Conservation (phyloP, 1,139 yeast genomes). For the Suhomyces kunorum region DNA sequence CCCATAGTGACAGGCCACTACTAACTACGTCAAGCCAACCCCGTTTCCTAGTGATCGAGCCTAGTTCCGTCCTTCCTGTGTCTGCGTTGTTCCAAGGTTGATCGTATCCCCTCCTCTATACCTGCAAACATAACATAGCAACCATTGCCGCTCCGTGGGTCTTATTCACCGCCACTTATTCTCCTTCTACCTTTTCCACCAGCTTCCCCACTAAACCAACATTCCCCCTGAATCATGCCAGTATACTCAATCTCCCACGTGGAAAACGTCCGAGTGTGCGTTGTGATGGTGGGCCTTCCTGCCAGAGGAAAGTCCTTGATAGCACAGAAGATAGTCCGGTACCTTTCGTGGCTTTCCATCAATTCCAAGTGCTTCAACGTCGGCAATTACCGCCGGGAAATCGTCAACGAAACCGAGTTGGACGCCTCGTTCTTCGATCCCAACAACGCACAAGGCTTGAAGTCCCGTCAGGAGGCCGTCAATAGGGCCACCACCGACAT, state of each 20-base stretch:
- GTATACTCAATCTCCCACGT: slow-evolving; percentile 72
- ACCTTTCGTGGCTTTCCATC: slow-evolving; percentile 88
- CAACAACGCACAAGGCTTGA: slow-evolving; percentile 61
- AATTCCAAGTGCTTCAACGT: slow-evolving; percentile 87
- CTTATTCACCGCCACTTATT: background rate
- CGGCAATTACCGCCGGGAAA: slow-evolving; percentile 74
- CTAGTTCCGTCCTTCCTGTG: background rate
- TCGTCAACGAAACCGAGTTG: slow-evolving; percentile 34
- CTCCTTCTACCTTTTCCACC: background rate
- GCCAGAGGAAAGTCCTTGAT: slow-evolving; percentile 78
- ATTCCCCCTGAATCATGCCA: slow-evolving; percentile 47
- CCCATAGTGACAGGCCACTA: background rate
- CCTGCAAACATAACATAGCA: too few relatives aligned
- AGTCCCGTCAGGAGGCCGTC: slow-evolving; percentile 68
- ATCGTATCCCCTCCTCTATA: too few relatives aligned
- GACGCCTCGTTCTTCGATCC: slow-evolving; percentile 81
- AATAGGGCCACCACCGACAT: slow-evolving; percentile 75
- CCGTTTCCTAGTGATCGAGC: background rate
- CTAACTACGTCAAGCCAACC: background rate
- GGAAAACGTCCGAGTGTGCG: slow-evolving; percentile 71
- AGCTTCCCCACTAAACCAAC: slow-evolving; percentile 2
- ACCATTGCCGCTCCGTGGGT: background rate
- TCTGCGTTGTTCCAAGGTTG: slow-evolving; percentile 1
- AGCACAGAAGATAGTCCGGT: slow-evolving; percentile 82
- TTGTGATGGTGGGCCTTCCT: slow-evolving; percentile 73